Base-by-base conservation (phyloP, 352 stramenopile genomes). In the Globisporangium barbulae region DNA sequence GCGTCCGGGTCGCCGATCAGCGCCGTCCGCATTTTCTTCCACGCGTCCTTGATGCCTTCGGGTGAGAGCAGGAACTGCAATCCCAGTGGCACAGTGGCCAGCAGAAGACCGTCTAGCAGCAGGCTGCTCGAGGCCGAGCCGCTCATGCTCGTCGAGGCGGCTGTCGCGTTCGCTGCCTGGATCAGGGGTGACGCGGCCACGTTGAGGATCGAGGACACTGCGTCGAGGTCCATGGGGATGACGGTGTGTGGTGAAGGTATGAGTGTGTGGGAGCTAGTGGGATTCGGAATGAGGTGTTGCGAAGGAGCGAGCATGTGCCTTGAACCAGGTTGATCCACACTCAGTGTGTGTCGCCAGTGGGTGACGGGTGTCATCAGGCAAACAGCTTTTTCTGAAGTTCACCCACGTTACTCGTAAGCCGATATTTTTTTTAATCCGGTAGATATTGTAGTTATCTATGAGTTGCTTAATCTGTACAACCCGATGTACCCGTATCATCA, bases 71-170 rank as follows among this genome's bases (percentile, higher is more conserved):
- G 50, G 42, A 78, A 85, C 35, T 64, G 59, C 30, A 64, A 28
- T 8, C 25, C 33, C 8, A 64, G 21, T 0, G 59, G 59, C 8
- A 59, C 59, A 5, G 47, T 21, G 17, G 33, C 59, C 28, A 64
- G 22, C 41, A 89, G 49, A 35, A 82, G 64, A 41, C 69, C 63
- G 63, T 89, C 79, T 3, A 82, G 19, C 9, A 81, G 56, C 37
- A 82, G 52, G 60, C 78, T 69, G 30, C 68, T 68, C 65, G 42
- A 85, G 28, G 52, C 68, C 62, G 61, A 85, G 72, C 48, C 80
- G 58, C 30, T 69, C 69, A 42, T 52, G 31, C 12, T 31, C 13
- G 50, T 67, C 5, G 63, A 67, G 37, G 31, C 41, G 2, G 45
- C 42, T 2, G 60, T 66, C 5, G 62, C n/a, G 42, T 61, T 67